A percentile compares a stretch with the other conserved stretches of the same genome.
These are phyloP conservation scores for Ephemerocybe angulata DNA, from an alignment of 768 basidiomycete genomes.

Conservation along the genomic window DNA sequence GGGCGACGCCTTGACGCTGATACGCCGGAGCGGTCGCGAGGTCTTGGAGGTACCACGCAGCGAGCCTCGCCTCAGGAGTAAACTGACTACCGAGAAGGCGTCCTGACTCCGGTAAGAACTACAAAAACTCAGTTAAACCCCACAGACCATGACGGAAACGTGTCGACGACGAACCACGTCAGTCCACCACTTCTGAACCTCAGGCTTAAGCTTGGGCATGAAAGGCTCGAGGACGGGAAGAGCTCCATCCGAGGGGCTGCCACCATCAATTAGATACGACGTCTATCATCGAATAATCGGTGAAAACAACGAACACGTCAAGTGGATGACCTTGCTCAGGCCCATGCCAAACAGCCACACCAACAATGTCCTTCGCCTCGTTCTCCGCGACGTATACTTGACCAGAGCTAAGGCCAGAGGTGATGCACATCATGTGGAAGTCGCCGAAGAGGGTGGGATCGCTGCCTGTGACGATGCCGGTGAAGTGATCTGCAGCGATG, in stretches of 20 bases:
- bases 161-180: too few relatives aligned
- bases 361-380: conserved; percentile 9
- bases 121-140: too few relatives aligned
- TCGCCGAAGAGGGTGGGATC: conserved; percentile 7
- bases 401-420: conserved; percentile 12
- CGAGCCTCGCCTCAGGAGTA: neutral
- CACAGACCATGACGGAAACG: too few relatives aligned
- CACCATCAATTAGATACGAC: too few relatives aligned
- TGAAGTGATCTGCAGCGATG: conserved; percentile 5
- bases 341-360: conserved; percentile 15
- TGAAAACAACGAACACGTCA: neutral
- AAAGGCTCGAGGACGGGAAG: neutral
- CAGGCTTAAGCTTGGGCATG: neutral
- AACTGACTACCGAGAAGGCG: neutral
- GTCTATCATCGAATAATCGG: too few relatives aligned
- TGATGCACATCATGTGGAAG: conserved; percentile 5
- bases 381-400: conserved; percentile 18
- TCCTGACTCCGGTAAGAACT: neutral
- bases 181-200: neutral
- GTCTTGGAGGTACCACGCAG: conserved; percentile 12
- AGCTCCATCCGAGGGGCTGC: neutral
- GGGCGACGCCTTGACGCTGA: conserved; percentile 10
- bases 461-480: conserved; percentile 6
- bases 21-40: conserved; percentile 13
- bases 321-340: conserved; percentile 2